Conservation (phyloP, 2,329 filamentous ascomycete genomes). For the Aspergillus quadricinctus region DNA sequence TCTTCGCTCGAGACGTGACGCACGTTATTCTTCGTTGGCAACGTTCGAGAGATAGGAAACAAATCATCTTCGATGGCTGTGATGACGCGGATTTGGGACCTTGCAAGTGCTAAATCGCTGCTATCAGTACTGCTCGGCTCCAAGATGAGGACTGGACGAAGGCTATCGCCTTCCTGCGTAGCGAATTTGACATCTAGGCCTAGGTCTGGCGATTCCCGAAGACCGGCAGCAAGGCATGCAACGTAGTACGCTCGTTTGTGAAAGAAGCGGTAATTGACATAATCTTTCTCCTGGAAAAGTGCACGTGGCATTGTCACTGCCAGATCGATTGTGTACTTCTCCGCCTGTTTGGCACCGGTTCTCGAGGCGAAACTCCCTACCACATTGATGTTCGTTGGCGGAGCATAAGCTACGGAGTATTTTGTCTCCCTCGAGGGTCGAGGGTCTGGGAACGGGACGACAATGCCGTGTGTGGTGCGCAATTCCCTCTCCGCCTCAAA, state of each 20-base stretch:
- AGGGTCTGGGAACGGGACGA: slow-evolving; percentile 82
- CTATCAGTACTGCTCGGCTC: slow-evolving; percentile 28
- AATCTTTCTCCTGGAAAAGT: slow-evolving; percentile 91
- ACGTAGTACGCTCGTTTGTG: slow-evolving; percentile 92
- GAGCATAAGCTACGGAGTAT: slow-evolving; percentile 75
- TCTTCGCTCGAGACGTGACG: slow-evolving; percentile 49
- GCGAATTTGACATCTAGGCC: slow-evolving; percentile 60
- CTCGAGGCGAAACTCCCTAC: slow-evolving; percentile 80
- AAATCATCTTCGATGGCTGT: slow-evolving; percentile 65
- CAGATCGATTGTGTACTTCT: slow-evolving; percentile 66
- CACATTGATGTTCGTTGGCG: slow-evolving; percentile 75
- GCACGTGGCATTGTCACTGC: slow-evolving; percentile 76
- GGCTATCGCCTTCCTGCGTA: slow-evolving; percentile 65
- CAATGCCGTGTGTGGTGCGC: slow-evolving; percentile 62
- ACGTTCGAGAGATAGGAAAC: slow-evolving; percentile 68
- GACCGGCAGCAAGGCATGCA: slow-evolving; percentile 68
- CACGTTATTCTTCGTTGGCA: slow-evolving; percentile 66
- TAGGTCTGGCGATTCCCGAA: slow-evolving; percentile 56
- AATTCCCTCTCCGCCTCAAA: slow-evolving; percentile 63
- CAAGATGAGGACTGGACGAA: slow-evolving; percentile 65
- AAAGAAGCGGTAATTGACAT: slow-evolving; percentile 86
- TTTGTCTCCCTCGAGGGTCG: slow-evolving; percentile 69
- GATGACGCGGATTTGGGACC: slow-evolving; percentile 68
- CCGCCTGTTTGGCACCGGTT: slow-evolving; percentile 62
- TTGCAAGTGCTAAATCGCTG: slow-evolving; percentile 37